Conservation (phyloP, 768 basidiomycete genomes). For the Mrakia gelida region DNA sequence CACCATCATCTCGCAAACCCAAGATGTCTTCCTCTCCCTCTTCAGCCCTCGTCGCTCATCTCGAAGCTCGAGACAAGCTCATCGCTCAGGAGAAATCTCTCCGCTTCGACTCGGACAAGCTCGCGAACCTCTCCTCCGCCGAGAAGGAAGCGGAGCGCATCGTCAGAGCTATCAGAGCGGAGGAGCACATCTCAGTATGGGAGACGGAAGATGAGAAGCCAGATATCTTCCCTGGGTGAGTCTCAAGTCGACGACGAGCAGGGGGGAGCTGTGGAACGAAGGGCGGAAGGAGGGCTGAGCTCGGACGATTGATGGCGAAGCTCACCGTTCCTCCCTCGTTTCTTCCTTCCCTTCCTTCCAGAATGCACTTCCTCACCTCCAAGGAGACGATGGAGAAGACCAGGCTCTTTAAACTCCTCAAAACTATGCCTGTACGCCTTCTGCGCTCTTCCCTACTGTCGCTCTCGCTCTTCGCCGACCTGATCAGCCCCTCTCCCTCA, state of each 20-base stretch:
- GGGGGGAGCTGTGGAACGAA: too few relatives aligned
- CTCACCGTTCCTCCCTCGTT: too few relatives aligned
- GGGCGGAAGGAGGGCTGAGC: too few relatives aligned
- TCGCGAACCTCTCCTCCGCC: slow-evolving; percentile 39
- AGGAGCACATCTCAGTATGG: slow-evolving; percentile 62
- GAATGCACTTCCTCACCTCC: slow-evolving; percentile 66
- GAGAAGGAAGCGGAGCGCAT: slow-evolving; percentile 58
- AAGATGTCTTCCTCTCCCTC: neutral
- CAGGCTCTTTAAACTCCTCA: slow-evolving; percentile 58
- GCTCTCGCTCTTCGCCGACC: neutral
- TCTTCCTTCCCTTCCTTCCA: too few relatives aligned
- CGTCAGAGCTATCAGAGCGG: slow-evolving; percentile 54
- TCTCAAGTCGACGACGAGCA: too few relatives aligned
- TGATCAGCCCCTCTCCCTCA: neutral
- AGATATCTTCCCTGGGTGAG: slow-evolving; percentile 61
- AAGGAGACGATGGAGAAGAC: slow-evolving; percentile 59
- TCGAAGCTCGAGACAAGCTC: neutral
- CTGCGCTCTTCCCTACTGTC: too few relatives aligned
- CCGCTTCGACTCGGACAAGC: slow-evolving; percentile 12
- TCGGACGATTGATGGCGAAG: too few relatives aligned
- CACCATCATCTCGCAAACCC: neutral
- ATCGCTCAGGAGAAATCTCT: slow-evolving; percentile 6
- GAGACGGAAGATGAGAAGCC: slow-evolving; percentile 51
- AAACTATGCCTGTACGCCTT: slow-evolving; percentile 61
- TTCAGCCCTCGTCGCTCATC: slow-evolving; percentile 11